A percentile compares a stretch with the other conserved stretches of the same genome.
These are phyloP conservation scores for Suillus americanus DNA, from an alignment of 768 basidiomycete species.

Conservation along the genomic window DNA sequence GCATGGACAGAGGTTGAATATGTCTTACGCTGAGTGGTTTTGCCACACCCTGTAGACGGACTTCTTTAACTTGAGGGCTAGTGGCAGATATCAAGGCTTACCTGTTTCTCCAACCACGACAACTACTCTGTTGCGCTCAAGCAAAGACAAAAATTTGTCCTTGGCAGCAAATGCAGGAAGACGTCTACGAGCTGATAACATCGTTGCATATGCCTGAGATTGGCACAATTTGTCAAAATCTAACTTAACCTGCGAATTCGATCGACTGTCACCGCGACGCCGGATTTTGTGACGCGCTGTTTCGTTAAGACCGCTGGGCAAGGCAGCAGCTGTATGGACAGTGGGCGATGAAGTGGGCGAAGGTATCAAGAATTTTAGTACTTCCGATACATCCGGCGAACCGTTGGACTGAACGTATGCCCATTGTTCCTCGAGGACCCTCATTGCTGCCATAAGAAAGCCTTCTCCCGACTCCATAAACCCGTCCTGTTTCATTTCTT, in stretches of 20 bases:
- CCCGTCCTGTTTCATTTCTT: slow-evolving; percentile 48
- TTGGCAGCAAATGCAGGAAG: slow-evolving; percentile 78
- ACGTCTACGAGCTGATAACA: slow-evolving; percentile 54
- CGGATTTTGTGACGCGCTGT: slow-evolving; percentile 12
- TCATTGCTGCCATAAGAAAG: slow-evolving; percentile 68
- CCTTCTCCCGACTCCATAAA: slow-evolving; percentile 70
- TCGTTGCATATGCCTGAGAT: slow-evolving; percentile 50
- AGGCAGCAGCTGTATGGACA: slow-evolving; percentile 14
- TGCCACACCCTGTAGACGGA: slow-evolving; percentile 66
- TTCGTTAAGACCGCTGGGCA: slow-evolving; percentile 14
- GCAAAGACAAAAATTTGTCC: slow-evolving; percentile 56
- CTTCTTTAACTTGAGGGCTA: slow-evolving; percentile 6
- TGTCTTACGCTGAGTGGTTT: slow-evolving; percentile 78
- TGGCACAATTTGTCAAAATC: slow-evolving; percentile 50
- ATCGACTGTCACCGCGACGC: slow-evolving; percentile 39
- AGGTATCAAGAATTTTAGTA: slow-evolving; percentile 62
- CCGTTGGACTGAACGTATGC: slow-evolving; percentile 62
- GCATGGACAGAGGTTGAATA: neutral
- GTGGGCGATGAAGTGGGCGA: slow-evolving; percentile 10
- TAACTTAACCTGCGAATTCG: slow-evolving; percentile 46
- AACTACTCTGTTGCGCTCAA: slow-evolving; percentile 64
- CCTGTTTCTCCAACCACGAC: slow-evolving; percentile 92
- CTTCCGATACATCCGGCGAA: slow-evolving; percentile 71
- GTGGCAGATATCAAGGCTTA: slow-evolving; percentile 25
- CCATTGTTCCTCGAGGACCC: slow-evolving; percentile 72